Evolutionary conservation across 768 basidiomycete species (phyloP), one percentile per base, ranked within the genome.

Genomic region (Rubroboletus satanas): DNA sequence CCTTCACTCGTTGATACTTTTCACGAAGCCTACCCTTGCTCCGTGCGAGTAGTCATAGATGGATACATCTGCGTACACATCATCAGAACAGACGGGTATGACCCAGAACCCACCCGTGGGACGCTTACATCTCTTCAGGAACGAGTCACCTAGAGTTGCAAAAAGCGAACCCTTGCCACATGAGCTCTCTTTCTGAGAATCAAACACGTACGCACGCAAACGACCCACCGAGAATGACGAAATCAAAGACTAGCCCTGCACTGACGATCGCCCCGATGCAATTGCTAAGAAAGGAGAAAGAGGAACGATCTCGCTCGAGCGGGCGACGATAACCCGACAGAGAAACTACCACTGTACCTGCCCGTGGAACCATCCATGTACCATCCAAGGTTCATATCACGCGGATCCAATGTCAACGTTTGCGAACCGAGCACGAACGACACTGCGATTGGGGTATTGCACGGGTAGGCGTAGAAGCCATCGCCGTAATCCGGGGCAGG

Each of bases 91-190:
- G 14, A 7, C 26, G 17, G 32, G 17, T 1, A 42, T 4, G 18
- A 39, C 21, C 36, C 36, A 7, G 3, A 37, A n/a, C n/a, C n/a
- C n/a, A 36, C 21, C 12, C 4, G 28, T 21, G 17, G 10, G 39
- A 28, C 7, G 39, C 82, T 65, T 56, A 83, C 86, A 88, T 10
- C 81, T 84, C 71, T 87, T 88, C 44, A 87, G 64, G 62, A 88
- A 86, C 60, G 77, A 79, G 64, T 79, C 84, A 1, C 83, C 79
- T 79, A 12, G 5, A 23, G 17, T 21, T 21, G 44, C 9, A 17
- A 3, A 26, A 17, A 29, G 14, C 14, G 36, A 28, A n/a, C 12
- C 17, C 4, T 21, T 17, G 7, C 33, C 23, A 23, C 9, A 15
- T 57, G 41, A 57, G 55, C 17, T 6, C 23, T 4, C 23, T 39